Evolutionary conservation across 2,329 filamentous ascomycete species (phyloP).

Genomic region (Diaporthe helianthi): DNA sequence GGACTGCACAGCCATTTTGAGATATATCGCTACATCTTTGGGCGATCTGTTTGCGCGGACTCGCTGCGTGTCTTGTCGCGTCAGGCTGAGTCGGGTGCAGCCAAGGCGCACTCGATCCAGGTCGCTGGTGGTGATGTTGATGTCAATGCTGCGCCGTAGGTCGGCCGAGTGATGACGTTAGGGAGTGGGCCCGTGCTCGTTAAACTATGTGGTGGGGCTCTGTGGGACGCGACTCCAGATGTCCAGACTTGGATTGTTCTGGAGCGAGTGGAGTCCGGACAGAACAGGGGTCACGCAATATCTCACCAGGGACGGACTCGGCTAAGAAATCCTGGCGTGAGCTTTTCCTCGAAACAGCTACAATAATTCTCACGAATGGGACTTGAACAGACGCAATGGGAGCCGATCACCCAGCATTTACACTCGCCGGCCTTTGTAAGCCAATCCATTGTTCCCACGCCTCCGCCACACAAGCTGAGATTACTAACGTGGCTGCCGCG

Average conservation of each 20-base stretch:
- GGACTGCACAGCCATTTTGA: constrained; percentile 50
- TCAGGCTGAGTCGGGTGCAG: neutral
- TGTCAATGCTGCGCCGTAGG: constrained; percentile 4
- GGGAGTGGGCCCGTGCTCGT: constrained; percentile 17
- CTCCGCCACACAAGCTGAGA: neutral
- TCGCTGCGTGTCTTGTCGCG: neutral
- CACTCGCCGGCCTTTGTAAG: constrained; percentile 49
- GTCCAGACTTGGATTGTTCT: neutral
- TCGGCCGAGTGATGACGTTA: constrained; percentile 25
- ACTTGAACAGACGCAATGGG: constrained; percentile 24
- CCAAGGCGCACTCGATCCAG: neutral
- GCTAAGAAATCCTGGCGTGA: constrained; percentile 1
- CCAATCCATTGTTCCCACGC: neutral
- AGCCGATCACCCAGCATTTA: constrained; percentile 51
- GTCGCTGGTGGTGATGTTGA: constrained; percentile 13
- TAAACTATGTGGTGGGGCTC: neutral
- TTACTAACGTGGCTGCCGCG: constrained; percentile 25
- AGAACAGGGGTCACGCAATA: neutral
- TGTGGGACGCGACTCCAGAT: neutral
- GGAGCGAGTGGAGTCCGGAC: neutral
- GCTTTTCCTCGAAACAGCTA: neutral
- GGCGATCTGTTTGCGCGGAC: neutral
- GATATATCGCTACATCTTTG: constrained; percentile 25
- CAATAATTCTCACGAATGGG: neutral
- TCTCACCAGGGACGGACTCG: neutral